Conservation (phyloP, 768 basidiomycete genomes). For the Tricholoma furcatifolium region DNA sequence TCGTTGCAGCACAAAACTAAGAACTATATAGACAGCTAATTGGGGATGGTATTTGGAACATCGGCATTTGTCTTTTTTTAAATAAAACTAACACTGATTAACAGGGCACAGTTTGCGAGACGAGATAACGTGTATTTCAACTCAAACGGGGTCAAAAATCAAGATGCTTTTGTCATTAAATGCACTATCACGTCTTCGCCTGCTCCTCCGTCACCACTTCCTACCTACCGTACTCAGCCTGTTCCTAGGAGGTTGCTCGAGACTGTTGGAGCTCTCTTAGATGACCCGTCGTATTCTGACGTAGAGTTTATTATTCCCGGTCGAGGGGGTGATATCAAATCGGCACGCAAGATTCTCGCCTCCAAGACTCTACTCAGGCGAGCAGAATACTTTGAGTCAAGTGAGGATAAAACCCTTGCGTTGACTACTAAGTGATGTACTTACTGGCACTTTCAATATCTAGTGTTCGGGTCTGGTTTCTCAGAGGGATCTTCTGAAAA, state of each 20-base stretch:
- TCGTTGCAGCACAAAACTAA: not conserved
- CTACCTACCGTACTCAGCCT: slow-evolving; percentile 42
- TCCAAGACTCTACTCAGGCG: slow-evolving; percentile 64
- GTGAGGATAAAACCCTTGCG: slow-evolving; percentile 35
- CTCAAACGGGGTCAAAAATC: slow-evolving; percentile 44
- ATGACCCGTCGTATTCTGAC: slow-evolving; percentile 84
- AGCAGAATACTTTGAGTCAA: slow-evolving; percentile 77
- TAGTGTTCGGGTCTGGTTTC: slow-evolving; percentile 77
- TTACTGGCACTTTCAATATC: not conserved
- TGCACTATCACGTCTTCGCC: slow-evolving; percentile 78
- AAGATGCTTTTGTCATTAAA: slow-evolving; percentile 72
- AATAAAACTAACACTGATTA: not conserved
- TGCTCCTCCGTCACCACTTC: slow-evolving; percentile 42
- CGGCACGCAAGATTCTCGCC: slow-evolving; percentile 60
- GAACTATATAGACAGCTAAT: slow-evolving; percentile 62
- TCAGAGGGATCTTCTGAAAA: slow-evolving; percentile 48
- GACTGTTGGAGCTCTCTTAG: slow-evolving; percentile 70
- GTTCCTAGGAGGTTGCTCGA: slow-evolving; percentile 70
- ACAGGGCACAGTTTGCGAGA: slow-evolving; percentile 76
- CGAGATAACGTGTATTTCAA: slow-evolving; percentile 70
- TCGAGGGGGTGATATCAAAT: slow-evolving; percentile 32
- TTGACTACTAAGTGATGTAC: not conserved
- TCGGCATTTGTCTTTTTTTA: not conserved
- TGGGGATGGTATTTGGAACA: slow-evolving; percentile 71
- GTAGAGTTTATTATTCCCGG: slow-evolving; percentile 74